Evolutionary conservation across 1,284 basidiomycete genomes (phyloP), one percentile per base, ranked within the genome.

Genomic region (Microbotryum lychnidis-dioicae): DNA sequence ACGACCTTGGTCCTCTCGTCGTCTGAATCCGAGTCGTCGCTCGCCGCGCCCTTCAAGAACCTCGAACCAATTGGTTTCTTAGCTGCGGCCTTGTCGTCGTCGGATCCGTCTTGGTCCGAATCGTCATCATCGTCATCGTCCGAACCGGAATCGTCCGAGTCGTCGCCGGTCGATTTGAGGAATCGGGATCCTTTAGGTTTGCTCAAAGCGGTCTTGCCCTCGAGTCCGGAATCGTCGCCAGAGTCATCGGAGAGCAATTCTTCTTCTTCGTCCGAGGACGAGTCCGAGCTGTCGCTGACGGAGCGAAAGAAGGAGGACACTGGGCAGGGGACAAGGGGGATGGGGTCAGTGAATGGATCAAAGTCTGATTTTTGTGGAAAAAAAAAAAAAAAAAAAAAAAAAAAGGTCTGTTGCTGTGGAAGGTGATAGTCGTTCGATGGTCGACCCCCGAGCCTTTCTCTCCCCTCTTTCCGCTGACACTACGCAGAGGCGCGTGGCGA

Each of bases 251-350:
- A 84, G 77, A 89, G 83, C 73, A 86, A 81, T 78, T 88, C 73
- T 65, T 77, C 88, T 76, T 90, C 87, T 66, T 88, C 85, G 53
- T 86, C 88, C 69, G 86, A 84, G 57, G 84, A 81, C 59, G 84
- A 85, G 74, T 89, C 87, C 61, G 86, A 87, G 37, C 37, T 42
- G 75, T 90, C 87, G 75, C 81, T 86, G 61, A 82, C 87, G 78
- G 84, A 82, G 78, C 86, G 85, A 80, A 90, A 90, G 79, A 91
- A 91, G 74, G 89, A 84, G 64, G 89, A 91, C 88, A 91, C 88
- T 63, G 61, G 10, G 16, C 21, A 16, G 18, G 20, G 29, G 6
- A 45, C 2, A 21, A 47, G 18, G 33, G 12, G 29, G 25, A 44
- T 27, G 1, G 29, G 21, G 50, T 59, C 47, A 57, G 57, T 16